These are phyloP conservation scores for Trichosanthes cucumerina DNA, from an alignment of 306 rosid genomes.

Conservation along the genomic window DNA sequence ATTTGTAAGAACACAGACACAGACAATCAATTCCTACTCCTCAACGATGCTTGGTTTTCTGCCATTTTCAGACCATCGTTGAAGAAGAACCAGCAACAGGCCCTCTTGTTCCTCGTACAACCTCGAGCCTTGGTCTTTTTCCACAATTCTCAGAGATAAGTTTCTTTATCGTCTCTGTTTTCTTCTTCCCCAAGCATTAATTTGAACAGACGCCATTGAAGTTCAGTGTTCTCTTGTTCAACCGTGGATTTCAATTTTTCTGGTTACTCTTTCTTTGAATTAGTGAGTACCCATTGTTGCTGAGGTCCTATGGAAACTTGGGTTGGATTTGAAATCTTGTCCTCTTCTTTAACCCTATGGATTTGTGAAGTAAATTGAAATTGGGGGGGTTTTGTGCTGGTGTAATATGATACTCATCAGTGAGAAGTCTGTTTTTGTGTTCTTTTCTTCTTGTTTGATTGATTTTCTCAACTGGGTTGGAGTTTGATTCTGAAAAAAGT, in stretches of 20 bases:
- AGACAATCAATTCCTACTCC: neutral
- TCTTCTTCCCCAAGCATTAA: constrained; percentile 10
- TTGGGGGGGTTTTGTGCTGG: neutral
- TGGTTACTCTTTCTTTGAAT: neutral
- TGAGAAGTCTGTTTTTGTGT: neutral
- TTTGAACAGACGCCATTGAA: neutral
- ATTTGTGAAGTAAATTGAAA: neutral
- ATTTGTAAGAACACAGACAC: neutral
- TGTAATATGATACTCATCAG: neutral
- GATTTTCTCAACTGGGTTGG: neutral
- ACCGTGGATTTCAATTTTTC: neutral
- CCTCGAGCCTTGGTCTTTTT: neutral
- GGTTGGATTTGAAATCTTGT: neutral
- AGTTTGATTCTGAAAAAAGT: neutral
- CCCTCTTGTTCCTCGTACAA: constrained; percentile 4
- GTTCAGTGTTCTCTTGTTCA: neutral
- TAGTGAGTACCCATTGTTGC: neutral
- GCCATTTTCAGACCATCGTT: neutral
- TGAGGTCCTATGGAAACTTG: neutral
- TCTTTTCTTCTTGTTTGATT: neutral
- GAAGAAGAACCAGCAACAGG: neutral
- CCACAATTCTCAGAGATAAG: neutral
- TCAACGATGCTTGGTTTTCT: neutral
- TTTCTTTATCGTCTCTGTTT: neutral
- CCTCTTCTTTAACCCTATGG: neutral